Evolutionary conservation across 2,329 filamentous ascomycete genomes (phyloP).

Genomic region (Pestalotiopsis sp.): DNA sequence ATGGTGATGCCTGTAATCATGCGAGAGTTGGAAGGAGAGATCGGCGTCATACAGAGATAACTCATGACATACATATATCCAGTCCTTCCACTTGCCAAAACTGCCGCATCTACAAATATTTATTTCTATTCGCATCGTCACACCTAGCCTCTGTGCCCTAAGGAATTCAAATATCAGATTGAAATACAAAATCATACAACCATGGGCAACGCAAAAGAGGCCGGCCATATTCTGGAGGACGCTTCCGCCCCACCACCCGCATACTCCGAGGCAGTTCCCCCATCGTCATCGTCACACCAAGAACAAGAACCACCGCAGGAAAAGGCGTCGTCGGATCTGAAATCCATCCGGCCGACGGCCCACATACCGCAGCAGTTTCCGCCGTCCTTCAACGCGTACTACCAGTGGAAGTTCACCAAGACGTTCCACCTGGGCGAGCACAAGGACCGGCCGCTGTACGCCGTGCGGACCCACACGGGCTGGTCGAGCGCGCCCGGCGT

Average conservation of each 20-base stretch:
- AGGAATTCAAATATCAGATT: background rate
- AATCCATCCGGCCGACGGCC: background rate
- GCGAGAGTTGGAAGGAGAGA: background rate
- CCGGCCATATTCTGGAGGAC: background rate
- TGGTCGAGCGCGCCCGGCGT: slow-evolving; percentile 20
- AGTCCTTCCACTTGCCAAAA: background rate
- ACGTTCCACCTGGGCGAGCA: slow-evolving; percentile 25
- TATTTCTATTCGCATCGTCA: background rate
- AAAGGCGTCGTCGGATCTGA: background rate
- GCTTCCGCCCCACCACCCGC: slow-evolving; percentile 3
- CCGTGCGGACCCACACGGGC: slow-evolving; percentile 20
- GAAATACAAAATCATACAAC: background rate
- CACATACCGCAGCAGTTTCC: slow-evolving; percentile 7
- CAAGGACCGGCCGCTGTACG: slow-evolving; percentile 22
- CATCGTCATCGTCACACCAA: background rate
- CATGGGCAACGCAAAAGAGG: background rate
- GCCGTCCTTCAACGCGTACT: slow-evolving; percentile 8
- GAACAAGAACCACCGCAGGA: background rate
- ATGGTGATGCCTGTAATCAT: background rate
- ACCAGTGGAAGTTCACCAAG: slow-evolving; percentile 12
- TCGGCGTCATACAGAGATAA: background rate
- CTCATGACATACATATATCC: background rate
- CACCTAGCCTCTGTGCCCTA: background rate
- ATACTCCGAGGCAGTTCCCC: slow-evolving; percentile 1
- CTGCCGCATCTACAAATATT: background rate